Base-by-base conservation (phyloP, 164 flowering plant genomes). In the Chloranthus sessilifolius region DNA sequence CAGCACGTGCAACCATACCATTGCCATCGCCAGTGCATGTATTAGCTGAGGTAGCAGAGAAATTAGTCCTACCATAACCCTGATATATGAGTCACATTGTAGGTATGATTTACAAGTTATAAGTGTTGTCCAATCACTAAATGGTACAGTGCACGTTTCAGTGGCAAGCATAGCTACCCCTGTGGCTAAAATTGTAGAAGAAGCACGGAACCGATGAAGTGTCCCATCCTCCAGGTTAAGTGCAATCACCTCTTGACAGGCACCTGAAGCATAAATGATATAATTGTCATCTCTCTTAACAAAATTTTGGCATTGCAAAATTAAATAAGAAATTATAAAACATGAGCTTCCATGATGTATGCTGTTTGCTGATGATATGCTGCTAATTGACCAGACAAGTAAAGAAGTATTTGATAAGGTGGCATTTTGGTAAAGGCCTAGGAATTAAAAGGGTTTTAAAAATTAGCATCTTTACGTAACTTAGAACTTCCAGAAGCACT, bases 1-100 rank as follows among this genome's bases (percentile, higher is more conserved):
- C 97, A 42, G 99, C 95, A 55, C 97, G 96, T 34, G 99, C 85
- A 63, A 83, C 99, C 99, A 94, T 89, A 17, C 91, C 97, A 80
- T 90, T 87, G 48, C 99, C 97, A 79, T 94, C 97, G 33, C 99
- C 99, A 41, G 99, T 94, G 64, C 99, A 94, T 29, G 97, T 94
- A 70, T 94, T 96, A 56, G 99, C 99, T 46, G 99, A 94, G 55
- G 99, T 94, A 61, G 99, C 97, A 63, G 99, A 94, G 51, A 94
- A 89, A 66, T 94, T 87, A 31, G 99, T 55, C 58, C 99, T 72
- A 34, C 99, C 99, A 76, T 94, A 94, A 34, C 99, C 97, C 99
- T 94, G 69, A 56, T 36, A 47, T 6, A 68, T 53, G 44, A 21
- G 51, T 7, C 25, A 41, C 39, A 8, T 6, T 42, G 25, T 21